Conservation (phyloP, 306 rosid genomes). For the Cucurbita moschata region DNA sequence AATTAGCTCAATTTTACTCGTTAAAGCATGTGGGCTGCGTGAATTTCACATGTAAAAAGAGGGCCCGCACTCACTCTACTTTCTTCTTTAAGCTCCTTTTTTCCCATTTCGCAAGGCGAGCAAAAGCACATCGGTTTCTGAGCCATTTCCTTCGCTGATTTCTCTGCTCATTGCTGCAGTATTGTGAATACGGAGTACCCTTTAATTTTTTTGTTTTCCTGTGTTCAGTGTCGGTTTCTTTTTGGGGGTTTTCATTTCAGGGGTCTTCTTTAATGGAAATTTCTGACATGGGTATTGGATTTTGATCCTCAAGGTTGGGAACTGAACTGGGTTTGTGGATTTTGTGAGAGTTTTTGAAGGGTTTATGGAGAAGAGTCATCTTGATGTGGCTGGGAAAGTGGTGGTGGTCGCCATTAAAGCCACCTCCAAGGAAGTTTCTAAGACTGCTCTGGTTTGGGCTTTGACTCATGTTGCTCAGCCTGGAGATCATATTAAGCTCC, state of each 20-base stretch:
- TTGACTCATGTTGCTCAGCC: conserved; percentile 93
- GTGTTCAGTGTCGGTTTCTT: conserved; percentile 15
- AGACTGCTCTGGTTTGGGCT: conserved; percentile 77
- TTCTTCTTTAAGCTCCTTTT: conserved; percentile 7
- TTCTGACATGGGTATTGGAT: conserved; percentile 21
- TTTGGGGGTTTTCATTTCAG: conserved; percentile 2
- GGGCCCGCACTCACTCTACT: conserved; percentile 15
- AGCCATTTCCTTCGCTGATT: conserved; percentile 16
- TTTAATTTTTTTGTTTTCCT: conserved; percentile 9
- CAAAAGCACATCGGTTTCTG: conserved; percentile 31
- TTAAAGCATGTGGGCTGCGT: conserved; percentile 2
- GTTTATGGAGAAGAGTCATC: conserved; percentile 18
- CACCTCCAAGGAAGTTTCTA: conserved; percentile 61
- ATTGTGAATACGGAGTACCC: conserved; percentile 8
- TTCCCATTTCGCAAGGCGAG: background rate
- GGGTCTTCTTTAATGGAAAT: conserved; percentile 11
- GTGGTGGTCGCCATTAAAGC: conserved; percentile 89
- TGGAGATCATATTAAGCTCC: conserved; percentile 77
- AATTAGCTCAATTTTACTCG: background rate
- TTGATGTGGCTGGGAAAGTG: conserved; percentile 46
- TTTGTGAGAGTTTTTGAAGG: background rate
- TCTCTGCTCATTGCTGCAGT: conserved; percentile 21
- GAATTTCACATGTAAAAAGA: conserved; percentile 16
- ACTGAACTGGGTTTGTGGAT: background rate
- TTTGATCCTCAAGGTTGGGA: conserved; percentile 1